Conservation (phyloP, 148 eudicot genomes). For the Salicornia ramosissima region DNA sequence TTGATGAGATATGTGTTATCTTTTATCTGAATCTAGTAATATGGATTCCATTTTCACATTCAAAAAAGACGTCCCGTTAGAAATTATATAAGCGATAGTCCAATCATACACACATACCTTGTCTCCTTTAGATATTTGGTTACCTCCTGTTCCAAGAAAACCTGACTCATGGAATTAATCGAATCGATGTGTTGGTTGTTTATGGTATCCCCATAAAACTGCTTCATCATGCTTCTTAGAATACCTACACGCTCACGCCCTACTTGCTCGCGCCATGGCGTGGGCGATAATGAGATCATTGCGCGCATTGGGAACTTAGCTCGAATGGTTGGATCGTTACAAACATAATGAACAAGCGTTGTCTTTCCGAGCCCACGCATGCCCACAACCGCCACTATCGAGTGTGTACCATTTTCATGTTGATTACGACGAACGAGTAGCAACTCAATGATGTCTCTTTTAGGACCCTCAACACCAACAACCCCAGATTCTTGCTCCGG, state of each 20-base stretch:
- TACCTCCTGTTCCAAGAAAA: neutral
- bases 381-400: slow-evolving; percentile 21
- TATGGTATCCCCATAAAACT: neutral
- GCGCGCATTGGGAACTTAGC: slow-evolving; percentile 13
- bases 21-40: too few relatives aligned
- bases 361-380: slow-evolving; percentile 35
- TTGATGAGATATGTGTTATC: too few relatives aligned
- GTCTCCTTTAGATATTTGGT: slow-evolving; percentile 11
- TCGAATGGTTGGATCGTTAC: slow-evolving; percentile 8
- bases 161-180: slow-evolving; percentile 4
- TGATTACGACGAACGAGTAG: too few relatives aligned
- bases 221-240: slow-evolving; percentile 14
- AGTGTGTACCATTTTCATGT: neutral
- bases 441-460: slow-evolving; percentile 1
- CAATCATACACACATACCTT: too few relatives aligned
- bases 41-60: too few relatives aligned
- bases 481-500: neutral
- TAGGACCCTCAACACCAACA: slow-evolving; percentile 8
- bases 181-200: neutral
- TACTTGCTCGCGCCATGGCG: too few relatives aligned
- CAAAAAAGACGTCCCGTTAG: too few relatives aligned
- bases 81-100: too few relatives aligned
- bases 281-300: slow-evolving; percentile 1
- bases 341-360: slow-evolving; percentile 15
- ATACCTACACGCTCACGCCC: neutral